Percentiles rank a stretch among this genome's conserved stretches.
These are phyloP conservation scores for Pseudocercospora eumusae DNA, from an alignment of 2,329 filamentous ascomycete species.

Conservation along the genomic window DNA sequence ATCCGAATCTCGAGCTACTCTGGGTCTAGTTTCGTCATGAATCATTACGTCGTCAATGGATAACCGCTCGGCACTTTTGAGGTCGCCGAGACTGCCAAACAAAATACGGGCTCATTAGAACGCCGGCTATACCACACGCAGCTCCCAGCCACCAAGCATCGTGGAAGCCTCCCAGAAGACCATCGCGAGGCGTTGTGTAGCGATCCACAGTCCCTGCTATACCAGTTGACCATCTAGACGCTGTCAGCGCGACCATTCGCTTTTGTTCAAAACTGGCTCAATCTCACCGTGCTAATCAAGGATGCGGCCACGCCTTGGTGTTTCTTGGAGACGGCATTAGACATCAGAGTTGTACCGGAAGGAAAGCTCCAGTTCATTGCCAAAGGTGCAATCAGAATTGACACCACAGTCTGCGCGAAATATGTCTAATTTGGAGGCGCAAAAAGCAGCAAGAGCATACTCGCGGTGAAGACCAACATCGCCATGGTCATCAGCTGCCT, in stretches of 20 bases:
- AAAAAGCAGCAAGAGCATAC: constrained; percentile 45
- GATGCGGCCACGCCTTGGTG: constrained; percentile 56
- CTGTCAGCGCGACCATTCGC: constrained; percentile 6
- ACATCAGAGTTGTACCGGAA: constrained; percentile 61
- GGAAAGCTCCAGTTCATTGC: constrained; percentile 69
- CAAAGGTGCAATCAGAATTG: constrained; percentile 49
- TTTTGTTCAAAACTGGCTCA: background rate
- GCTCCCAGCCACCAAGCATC: constrained; percentile 34
- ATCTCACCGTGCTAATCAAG: constrained; percentile 56
- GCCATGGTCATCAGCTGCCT: constrained; percentile 40
- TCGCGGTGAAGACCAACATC: constrained; percentile 45
- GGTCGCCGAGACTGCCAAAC: constrained; percentile 10
- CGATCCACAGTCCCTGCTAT: constrained; percentile 31
- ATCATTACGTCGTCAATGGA: constrained; percentile 7
- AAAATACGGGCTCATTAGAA: constrained; percentile 30
- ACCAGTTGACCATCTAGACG: constrained; percentile 35
- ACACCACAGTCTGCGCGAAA: constrained; percentile 65
- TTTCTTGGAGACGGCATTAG: constrained; percentile 50
- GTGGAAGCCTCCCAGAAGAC: constrained; percentile 27
- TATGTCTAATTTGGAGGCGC: constrained; percentile 59
- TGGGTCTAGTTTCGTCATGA: constrained; percentile 8
- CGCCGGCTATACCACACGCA: constrained; percentile 28
- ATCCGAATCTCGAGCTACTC: background rate
- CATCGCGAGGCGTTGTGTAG: constrained; percentile 22
- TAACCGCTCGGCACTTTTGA: background rate